A percentile compares a stretch with the other conserved stretches of the same genome.
Evolutionary conservation across 257 asterid genomes (phyloP).

Genomic region (Craterostigma plantagineum): DNA sequence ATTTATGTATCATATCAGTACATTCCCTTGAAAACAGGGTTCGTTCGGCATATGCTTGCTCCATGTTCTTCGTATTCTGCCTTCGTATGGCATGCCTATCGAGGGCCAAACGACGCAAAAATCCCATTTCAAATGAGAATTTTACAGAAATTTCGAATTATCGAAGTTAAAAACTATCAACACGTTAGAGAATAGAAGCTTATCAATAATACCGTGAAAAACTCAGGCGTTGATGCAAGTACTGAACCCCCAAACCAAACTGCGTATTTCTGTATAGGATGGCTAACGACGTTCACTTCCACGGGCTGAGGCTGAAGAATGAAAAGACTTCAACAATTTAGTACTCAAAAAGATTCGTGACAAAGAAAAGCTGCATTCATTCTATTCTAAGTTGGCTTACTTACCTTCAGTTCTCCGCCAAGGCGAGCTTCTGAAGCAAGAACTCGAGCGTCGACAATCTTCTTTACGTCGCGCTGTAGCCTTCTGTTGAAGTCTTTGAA

Average conservation of each 20-base stretch:
- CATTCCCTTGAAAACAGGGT: slow-evolving; percentile 97
- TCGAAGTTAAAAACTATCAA: too few relatives aligned
- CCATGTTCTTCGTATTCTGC: slow-evolving; percentile 94
- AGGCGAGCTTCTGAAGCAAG: slow-evolving; percentile 48
- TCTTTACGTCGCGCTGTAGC: slow-evolving; percentile 74
- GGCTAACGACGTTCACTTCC: slow-evolving; percentile 91
- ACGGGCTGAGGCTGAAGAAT: slow-evolving; percentile 61
- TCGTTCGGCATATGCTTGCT: slow-evolving; percentile 92
- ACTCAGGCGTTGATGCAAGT: slow-evolving; percentile 89
- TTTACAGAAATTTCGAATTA: too few relatives aligned
- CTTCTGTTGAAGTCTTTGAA: slow-evolving; percentile 85
- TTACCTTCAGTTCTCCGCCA: slow-evolving; percentile 56
- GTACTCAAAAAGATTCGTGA: too few relatives aligned
- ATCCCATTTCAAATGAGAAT: too few relatives aligned
- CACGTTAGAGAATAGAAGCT: too few relatives aligned
- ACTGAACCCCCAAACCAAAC: slow-evolving; percentile 99
- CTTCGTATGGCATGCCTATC: slow-evolving; percentile 93
- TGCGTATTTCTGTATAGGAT: slow-evolving; percentile 86
- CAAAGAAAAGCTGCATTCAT: too few relatives aligned
- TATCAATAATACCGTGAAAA: slow-evolving; percentile 85
- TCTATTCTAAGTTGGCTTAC: too few relatives aligned
- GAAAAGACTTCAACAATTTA: too few relatives aligned
- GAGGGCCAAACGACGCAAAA: slow-evolving; percentile 3
- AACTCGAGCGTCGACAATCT: slow-evolving; percentile 77
- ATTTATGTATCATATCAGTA: slow-evolving; percentile 26